A percentile compares a stretch with the other conserved stretches of the same genome.
phyloP scores from a whole-genome alignment of 257 asterid species.

The Forsythia suspensa region DNA sequence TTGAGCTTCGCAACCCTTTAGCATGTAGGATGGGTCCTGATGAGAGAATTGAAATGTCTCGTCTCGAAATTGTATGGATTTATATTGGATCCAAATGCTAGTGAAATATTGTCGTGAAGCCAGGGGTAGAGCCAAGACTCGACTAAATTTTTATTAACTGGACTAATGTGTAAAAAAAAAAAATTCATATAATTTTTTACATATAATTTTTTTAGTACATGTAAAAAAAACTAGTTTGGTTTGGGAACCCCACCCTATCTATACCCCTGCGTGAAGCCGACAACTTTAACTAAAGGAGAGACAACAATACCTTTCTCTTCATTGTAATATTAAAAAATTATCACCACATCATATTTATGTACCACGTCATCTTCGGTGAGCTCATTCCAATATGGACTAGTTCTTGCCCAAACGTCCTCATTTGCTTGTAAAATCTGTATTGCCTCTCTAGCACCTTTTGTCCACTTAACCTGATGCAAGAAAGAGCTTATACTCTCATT shows the following conservation, averaged over 20 bases:
- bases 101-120: slow-evolving; percentile 38
- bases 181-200: no score
- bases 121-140: no score
- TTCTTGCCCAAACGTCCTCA: slow-evolving; percentile 83
- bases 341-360: slow-evolving; percentile 61
- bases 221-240: no score
- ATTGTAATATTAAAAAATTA: slow-evolving; percentile 50
- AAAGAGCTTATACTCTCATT: slow-evolving; percentile 39
- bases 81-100: slow-evolving; percentile 30
- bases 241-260: no score
- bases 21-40: slow-evolving; percentile 34
- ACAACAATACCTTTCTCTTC: slow-evolving; percentile 46
- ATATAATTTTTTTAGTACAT: no score
- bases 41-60: slow-evolving; percentile 72
- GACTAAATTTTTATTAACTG: no score
- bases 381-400: slow-evolving; percentile 75
- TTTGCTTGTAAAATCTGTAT: slow-evolving; percentile 53
- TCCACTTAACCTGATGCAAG: slow-evolving; percentile 63
- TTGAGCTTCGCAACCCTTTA: no score
- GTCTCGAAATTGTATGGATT: slow-evolving; percentile 37
- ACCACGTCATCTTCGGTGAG: slow-evolving; percentile 41
- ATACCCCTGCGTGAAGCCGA: slow-evolving; percentile 41
- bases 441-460: slow-evolving; percentile 50
- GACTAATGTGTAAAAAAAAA: no score
- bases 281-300: slow-evolving; percentile 57